Conservation (phyloP, 192 early-diverging fungal species). For the Dissophora globulifera region DNA sequence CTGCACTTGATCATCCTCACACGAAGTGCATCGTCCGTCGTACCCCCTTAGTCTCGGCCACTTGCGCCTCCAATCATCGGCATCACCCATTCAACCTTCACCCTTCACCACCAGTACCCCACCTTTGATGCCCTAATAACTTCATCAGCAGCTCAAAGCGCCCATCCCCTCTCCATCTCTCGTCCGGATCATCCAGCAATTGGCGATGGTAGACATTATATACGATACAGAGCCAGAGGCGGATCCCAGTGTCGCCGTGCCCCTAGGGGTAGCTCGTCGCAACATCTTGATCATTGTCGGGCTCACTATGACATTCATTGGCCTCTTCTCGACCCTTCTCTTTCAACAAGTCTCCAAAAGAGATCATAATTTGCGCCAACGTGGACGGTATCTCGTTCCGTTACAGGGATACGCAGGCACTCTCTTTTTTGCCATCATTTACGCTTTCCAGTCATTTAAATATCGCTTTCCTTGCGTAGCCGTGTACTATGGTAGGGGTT, state of each 20-base stretch:
- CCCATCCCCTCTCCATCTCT: too few species aligned
- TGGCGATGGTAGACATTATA: slow-evolving; percentile 2
- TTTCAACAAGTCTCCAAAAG: slow-evolving; percentile 45
- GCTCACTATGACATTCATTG: not conserved
- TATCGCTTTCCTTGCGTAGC: slow-evolving; percentile 21
- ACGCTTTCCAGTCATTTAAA: slow-evolving; percentile 24
- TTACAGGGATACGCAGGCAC: slow-evolving; percentile 33
- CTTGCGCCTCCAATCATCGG: too few species aligned
- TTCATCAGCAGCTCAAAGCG: too few species aligned
- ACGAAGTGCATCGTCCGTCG: too few species aligned
- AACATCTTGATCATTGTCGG: slow-evolving; percentile 18
- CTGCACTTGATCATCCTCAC: too few species aligned
- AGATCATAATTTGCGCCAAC: slow-evolving; percentile 46
- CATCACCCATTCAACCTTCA: too few species aligned
- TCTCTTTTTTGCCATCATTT: slow-evolving; percentile 13
- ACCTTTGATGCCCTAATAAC: too few species aligned
- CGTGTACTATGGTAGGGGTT: slow-evolving; percentile 24
- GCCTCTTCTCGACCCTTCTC: slow-evolving; percentile 21
- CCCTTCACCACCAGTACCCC: too few species aligned
- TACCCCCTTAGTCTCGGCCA: too few species aligned
- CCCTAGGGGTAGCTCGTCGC: slow-evolving; percentile 18
- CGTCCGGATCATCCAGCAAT: not conserved
- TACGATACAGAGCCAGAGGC: not conserved
- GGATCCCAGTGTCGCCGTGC: not conserved
- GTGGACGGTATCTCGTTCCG: slow-evolving; percentile 40